Percentiles rank a stretch among this genome's conserved stretches.
Evolutionary conservation across 345 rosid species (phyloP).

Genomic region (Salix udensis): DNA sequence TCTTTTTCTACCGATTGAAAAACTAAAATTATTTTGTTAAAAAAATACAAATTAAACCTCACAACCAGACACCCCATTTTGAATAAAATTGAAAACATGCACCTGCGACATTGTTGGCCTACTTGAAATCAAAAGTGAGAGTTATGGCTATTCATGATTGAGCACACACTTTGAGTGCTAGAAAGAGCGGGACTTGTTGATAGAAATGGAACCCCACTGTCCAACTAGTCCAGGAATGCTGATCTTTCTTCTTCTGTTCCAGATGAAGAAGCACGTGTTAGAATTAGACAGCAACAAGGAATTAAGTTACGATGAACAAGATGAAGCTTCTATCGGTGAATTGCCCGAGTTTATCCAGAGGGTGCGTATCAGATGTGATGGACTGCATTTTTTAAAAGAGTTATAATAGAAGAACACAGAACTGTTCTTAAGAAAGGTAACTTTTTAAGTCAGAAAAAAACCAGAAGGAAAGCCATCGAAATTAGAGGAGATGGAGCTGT

Average conservation of each 20-base stretch:
- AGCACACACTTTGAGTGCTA: conserved; percentile 49
- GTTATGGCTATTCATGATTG: conserved; percentile 59
- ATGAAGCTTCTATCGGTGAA: conserved; percentile 52
- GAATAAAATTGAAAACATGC: conserved; percentile 8
- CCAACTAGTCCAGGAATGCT: conserved; percentile 44
- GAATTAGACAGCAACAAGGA: conserved; percentile 38
- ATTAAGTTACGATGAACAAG: conserved; percentile 41
- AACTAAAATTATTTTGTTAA: no score
- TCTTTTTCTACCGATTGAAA: no score
- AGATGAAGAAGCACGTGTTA: conserved; percentile 43
- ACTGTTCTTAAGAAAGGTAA: conserved; percentile 61
- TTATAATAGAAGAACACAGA: conserved; percentile 68
- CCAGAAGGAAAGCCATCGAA: conserved; percentile 51
- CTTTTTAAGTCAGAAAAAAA: conserved; percentile 53
- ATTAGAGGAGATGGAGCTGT: conserved; percentile 54
- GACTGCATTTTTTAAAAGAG: conserved; percentile 70
- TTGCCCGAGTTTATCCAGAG: conserved; percentile 57
- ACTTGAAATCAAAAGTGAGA: conserved; percentile 69
- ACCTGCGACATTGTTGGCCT: conserved; percentile 48
- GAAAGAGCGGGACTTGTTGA: conserved; percentile 54
- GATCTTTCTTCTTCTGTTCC: conserved; percentile 47
- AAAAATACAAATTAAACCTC: no score
- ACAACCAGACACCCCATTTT: no score
- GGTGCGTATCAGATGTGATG: conserved; percentile 48
- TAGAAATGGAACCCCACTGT: conserved; percentile 43